Base-by-base conservation (phyloP, 352 stramenopile species). In the Phytophthora pinifolia region DNA sequence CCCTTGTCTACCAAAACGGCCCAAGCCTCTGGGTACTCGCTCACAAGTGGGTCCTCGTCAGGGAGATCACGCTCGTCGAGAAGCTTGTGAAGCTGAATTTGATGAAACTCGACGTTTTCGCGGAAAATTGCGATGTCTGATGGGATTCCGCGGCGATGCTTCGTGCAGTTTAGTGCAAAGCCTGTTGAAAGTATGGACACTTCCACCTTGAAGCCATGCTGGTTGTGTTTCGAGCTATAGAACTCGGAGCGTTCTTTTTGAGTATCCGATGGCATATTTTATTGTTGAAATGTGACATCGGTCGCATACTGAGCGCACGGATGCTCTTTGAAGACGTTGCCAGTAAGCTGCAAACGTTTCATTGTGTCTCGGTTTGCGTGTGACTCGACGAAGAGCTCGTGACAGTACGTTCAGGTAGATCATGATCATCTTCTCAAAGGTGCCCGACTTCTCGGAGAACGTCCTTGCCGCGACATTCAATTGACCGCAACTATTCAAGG, bases 371-470 rank as follows among this genome's bases (percentile, higher is more conserved):
- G 14, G n/a, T 38, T 8, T 2, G 43, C 43, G 8, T 31, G 18
- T 5, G 15, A 31, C 38, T n/a, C 38, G 2, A 49, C 43, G 15
- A 30, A 49, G 5, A 15, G 6, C 2, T 38, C 6, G 30, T 49
- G 34, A 49, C n/a, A 49, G 43, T 5, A 49, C 7, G n/a, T n/a
- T 13, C 1, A 49, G 15, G 12, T 27, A 51, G 6, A 18, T 39
- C 32, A 22, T 42, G n/a, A 42, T 42, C 44, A 51, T 39, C 32
- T 51, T 51, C 15, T 42, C 8, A 9, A 51, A 51, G 4, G 32
- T 51, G 0, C 2, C 12, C 3, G 17, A 8, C 10, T 41, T 30
- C 2, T 27, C 4, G 6, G 3, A 15, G 22, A 48, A 48, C n/a
- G 9, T 25, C 13, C 27, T 10, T 6, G 39, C 18, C 1, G 22